These are phyloP conservation scores for Hemileccinum rubropunctum DNA, from an alignment of 768 basidiomycete species.

Conservation along the genomic window DNA sequence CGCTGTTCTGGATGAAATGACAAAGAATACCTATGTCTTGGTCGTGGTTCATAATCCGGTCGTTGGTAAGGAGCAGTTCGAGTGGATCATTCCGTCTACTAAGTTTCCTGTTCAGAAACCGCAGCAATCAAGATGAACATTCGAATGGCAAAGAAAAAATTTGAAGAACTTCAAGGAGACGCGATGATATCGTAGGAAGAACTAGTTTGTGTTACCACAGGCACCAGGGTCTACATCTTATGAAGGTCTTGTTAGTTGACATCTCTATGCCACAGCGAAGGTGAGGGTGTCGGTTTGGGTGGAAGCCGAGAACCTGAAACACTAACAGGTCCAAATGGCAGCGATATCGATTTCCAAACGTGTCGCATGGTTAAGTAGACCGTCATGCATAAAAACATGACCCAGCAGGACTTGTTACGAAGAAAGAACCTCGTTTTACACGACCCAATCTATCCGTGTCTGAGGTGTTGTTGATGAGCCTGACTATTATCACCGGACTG, in stretches of 20 bases:
- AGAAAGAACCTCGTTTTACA: neutral
- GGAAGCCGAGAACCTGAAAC: neutral
- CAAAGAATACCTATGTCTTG: slow-evolving; percentile 89
- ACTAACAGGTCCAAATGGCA: neutral
- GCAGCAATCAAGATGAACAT: slow-evolving; percentile 88
- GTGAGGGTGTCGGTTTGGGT: neutral
- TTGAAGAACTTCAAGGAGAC: slow-evolving; percentile 85
- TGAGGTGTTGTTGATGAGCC: too few species aligned
- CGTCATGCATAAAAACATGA: neutral
- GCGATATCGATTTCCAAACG: neutral
- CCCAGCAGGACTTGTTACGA: neutral
- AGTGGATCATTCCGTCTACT: neutral
- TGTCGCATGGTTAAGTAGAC: neutral
- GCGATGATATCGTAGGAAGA: slow-evolving; percentile 38
- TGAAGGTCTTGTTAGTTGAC: neutral
- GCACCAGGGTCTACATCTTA: neutral
- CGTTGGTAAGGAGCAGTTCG: slow-evolving; percentile 59
- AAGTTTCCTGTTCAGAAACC: slow-evolving; percentile 56
- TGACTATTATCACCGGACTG: too few species aligned
- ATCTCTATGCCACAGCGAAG: neutral
- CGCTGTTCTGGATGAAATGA: slow-evolving; percentile 89
- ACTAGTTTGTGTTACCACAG: neutral
- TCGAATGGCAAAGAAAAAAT: slow-evolving; percentile 79
- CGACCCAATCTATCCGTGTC: too few species aligned
- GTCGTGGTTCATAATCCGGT: slow-evolving; percentile 86